Evolutionary conservation across 108 stramenopile species (phyloP).

Genomic region (Aureococcus anophagefferens): DNA sequence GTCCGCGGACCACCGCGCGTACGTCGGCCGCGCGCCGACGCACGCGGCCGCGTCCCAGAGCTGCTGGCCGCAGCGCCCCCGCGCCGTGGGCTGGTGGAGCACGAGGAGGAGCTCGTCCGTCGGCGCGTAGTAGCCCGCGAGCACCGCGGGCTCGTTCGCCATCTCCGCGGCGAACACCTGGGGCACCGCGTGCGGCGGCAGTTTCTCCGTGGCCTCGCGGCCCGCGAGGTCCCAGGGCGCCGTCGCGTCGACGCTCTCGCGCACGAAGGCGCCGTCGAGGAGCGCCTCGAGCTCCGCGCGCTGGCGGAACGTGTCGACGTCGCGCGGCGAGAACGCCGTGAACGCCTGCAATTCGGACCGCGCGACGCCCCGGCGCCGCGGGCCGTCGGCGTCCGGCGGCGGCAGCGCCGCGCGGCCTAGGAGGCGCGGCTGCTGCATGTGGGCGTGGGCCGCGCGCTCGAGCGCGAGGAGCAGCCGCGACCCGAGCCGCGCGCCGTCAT

Average conservation of each 20-base stretch:
- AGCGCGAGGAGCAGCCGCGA: too few relatives aligned
- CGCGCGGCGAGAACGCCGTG: not conserved
- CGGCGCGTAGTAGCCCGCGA: not conserved
- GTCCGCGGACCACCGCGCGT: not conserved
- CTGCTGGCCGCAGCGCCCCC: not conserved
- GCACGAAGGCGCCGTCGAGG: not conserved
- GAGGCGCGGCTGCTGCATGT: too few relatives aligned
- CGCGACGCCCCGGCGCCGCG: too few relatives aligned
- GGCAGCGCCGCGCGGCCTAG: too few relatives aligned
- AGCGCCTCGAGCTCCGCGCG: not conserved
- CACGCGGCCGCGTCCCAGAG: not conserved
- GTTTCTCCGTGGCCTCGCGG: not conserved
- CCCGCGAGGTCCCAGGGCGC: not conserved
- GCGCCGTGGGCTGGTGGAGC: not conserved
- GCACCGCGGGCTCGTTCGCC: not conserved
- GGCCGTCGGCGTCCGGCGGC: too few relatives aligned
- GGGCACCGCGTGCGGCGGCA: not conserved
- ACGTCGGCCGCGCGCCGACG: not conserved
- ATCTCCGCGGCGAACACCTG: not conserved
- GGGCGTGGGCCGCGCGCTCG: too few relatives aligned
- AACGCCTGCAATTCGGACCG: too few relatives aligned
- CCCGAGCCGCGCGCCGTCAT: too few relatives aligned
- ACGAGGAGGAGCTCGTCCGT: not conserved
- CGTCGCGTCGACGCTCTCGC: not conserved
- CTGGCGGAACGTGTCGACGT: not conserved